Evolutionary conservation across 495 filamentous ascomycete genomes (phyloP).

Genomic region (Pyrenula aspistea): DNA sequence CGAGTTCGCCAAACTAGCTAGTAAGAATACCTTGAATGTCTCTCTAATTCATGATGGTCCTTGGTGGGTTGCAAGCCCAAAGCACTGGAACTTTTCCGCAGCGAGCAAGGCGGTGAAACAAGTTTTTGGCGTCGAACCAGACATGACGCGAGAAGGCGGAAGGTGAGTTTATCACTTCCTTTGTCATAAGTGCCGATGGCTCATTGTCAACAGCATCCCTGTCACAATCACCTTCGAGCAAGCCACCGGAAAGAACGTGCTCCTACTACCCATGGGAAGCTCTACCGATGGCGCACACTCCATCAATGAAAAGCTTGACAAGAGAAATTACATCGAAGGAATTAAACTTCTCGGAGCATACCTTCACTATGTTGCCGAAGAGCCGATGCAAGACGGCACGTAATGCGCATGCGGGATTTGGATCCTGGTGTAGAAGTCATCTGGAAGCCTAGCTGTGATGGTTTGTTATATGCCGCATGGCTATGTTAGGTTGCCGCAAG

Average conservation of each 20-base stretch:
- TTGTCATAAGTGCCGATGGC: conserved; percentile 10
- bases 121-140: conserved; percentile 84
- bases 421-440: no score
- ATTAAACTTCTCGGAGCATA: conserved; percentile 92
- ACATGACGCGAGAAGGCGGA: conserved; percentile 93
- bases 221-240: conserved; percentile 96
- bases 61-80: conserved; percentile 96
- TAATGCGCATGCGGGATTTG: no score
- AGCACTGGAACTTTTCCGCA: conserved; percentile 96
- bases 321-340: conserved; percentile 96
- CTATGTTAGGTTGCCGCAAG: no score
- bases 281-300: conserved; percentile 93
- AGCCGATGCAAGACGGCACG: conserved; percentile 40
- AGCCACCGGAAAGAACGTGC: conserved; percentile 95
- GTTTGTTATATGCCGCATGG: no score
- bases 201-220: conserved; percentile 53
- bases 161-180: conserved; percentile 36
- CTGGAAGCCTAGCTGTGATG: no score
- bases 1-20: conserved; percentile 68
- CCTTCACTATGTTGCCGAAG: conserved; percentile 90
- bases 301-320: conserved; percentile 97
- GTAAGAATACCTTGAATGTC: conserved; percentile 81
- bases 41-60: conserved; percentile 79
- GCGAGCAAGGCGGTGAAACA: conserved; percentile 85
- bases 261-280: conserved; percentile 92